Evolutionary conservation across 495 filamentous ascomycete species (phyloP), one percentile per base, ranked within the genome.

Genomic region (Parathielavia hyrcaniae): DNA sequence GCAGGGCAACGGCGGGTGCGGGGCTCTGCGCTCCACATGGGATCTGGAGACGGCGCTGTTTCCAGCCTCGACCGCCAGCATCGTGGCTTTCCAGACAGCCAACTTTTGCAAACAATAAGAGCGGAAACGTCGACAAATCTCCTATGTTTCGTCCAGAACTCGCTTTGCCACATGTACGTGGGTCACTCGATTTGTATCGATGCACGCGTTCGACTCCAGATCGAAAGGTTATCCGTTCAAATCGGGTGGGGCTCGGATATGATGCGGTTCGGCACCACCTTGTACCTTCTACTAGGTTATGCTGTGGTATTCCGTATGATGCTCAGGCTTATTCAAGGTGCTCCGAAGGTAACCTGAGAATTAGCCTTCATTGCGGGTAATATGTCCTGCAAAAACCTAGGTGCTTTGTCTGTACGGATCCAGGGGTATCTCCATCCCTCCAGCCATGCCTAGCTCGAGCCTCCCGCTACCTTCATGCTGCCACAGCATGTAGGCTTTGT

Each of bases 21-120:
- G 41, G 17, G 2, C 12, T 30, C 32, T 41, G 19, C 16, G 26
- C 43, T 38, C 53, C 41, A 47, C 53, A 40, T 16, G 17, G 14
- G 45, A 48, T 49, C 44, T 56, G 44, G 53, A 48, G 44, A 38
- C 39, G 53, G 20, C 16, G 26, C 26, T 30, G 8, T 56, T 45
- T 34, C 45, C 38, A 20, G 7, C 13, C n/a, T 7, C 46, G 17
- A 30, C 53, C 45, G 36, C 13, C 4, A 1, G 11, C 14, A 30
- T 13, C 48, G 23, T 50, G 35, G 44, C 45, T 45, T 36, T 35
- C 45, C 30, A n/a, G n/a, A n/a, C n/a, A n/a, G n/a, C n/a, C n/a
- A 40, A 43, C 35, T 35, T n/a, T 57, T 10, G 45, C 35, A 23
- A 22, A 55, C 14, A 22, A 22, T 22, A 48, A 4, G 14, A 1